Evolutionary conservation across 225 moss, liverwort and hornwort species (phyloP).

Genomic region (Neckera pumila): DNA sequence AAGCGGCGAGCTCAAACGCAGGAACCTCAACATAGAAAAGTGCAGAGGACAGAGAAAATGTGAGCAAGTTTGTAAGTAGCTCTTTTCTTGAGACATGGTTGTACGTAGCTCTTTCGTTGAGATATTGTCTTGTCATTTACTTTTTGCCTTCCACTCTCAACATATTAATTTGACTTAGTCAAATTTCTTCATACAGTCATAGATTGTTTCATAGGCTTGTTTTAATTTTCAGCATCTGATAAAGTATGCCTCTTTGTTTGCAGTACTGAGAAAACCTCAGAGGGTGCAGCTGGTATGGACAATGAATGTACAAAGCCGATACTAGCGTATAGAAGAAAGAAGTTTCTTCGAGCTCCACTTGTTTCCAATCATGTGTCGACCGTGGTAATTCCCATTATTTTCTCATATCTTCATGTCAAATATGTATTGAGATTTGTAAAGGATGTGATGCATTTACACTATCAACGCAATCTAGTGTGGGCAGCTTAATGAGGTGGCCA

Average conservation of each 20-base stretch:
- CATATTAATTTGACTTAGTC: background rate
- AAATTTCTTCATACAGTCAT: background rate
- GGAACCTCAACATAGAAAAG: slow-evolving; percentile 86
- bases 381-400: slow-evolving; percentile 10
- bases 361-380: slow-evolving; percentile 9
- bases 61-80: slow-evolving; percentile 53
- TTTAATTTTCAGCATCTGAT: background rate
- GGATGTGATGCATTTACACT: background rate
- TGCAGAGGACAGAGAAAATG: slow-evolving; percentile 57
- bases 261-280: slow-evolving; percentile 34
- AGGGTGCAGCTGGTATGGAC: slow-evolving; percentile 11
- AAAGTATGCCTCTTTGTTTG: slow-evolving; percentile 8
- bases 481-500: background rate
- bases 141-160: background rate
- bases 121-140: background rate
- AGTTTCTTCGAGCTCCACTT: slow-evolving; percentile 1
- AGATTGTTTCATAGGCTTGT: background rate
- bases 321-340: slow-evolving; percentile 20
- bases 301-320: background rate
- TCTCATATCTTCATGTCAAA: background rate
- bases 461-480: background rate
- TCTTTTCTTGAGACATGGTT: slow-evolving; percentile 10
- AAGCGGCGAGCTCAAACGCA: slow-evolving; percentile 40
- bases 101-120: slow-evolving; percentile 7
- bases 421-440: background rate